These are phyloP conservation scores for Musa troglodytarum DNA, from an alignment of 176 grass and related monocot species.

Conservation along the genomic window DNA sequence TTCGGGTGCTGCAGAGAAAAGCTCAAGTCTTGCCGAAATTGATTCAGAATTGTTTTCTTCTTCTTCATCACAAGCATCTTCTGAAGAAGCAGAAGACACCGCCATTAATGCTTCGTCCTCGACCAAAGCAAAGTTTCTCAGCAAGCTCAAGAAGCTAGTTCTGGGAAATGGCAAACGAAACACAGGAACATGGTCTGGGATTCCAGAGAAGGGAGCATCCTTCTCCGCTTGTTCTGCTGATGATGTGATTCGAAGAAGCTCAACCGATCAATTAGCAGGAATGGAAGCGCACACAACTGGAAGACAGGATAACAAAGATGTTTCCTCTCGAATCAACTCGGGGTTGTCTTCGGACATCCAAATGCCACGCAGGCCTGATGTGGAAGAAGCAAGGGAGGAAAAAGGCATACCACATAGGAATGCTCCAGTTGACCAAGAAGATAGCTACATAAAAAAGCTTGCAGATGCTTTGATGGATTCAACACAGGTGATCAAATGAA, in stretches of 20 bases:
- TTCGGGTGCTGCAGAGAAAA: conserved; percentile 32
- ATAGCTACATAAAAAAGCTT: too few relatives aligned
- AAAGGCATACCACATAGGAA: too few relatives aligned
- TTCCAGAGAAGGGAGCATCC: background rate
- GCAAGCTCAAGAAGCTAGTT: conserved; percentile 67
- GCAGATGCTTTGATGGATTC: too few relatives aligned
- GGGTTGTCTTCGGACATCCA: background rate
- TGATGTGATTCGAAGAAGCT: conserved; percentile 1
- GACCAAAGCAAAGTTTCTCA: conserved; percentile 48
- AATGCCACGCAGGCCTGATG: background rate
- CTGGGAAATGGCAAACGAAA: background rate
- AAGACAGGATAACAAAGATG: background rate
- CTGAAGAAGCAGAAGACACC: background rate
- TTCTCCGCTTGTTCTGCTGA: background rate
- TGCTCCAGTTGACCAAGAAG: too few relatives aligned
- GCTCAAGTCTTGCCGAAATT: background rate
- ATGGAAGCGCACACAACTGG: background rate
- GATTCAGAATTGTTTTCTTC: conserved; percentile 2
- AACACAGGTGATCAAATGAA: too few relatives aligned
- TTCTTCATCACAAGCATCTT: conserved; percentile 29
- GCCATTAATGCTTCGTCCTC: background rate
- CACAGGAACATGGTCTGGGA: background rate
- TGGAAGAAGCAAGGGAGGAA: too few relatives aligned
- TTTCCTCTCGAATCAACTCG: background rate
- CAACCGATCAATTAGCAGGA: background rate